These are phyloP conservation scores for Elsinoe batatas DNA, from an alignment of 2,329 filamentous ascomycete species.

Conservation along the genomic window DNA sequence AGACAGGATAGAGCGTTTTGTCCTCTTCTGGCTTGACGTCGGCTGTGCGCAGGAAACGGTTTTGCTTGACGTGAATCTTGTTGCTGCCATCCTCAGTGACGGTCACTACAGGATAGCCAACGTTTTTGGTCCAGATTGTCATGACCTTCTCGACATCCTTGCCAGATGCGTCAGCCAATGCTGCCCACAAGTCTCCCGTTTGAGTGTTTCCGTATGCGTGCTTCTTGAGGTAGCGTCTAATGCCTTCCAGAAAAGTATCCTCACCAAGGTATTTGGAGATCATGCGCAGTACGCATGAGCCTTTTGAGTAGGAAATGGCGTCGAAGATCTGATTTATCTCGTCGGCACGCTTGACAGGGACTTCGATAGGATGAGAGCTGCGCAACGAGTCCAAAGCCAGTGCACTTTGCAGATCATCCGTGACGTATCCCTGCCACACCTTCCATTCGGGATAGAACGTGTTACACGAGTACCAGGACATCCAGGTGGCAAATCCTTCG, in stretches of 20 bases:
- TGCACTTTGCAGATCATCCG: slow-evolving; percentile 81
- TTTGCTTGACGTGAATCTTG: slow-evolving; percentile 81
- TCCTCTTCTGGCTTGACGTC: slow-evolving; percentile 94
- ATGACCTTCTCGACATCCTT: slow-evolving; percentile 86
- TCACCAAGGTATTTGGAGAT: slow-evolving; percentile 92
- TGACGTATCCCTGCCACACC: slow-evolving; percentile 92
- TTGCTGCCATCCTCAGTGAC: slow-evolving; percentile 66
- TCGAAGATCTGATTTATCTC: slow-evolving; percentile 99
- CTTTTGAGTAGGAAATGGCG: slow-evolving; percentile 94
- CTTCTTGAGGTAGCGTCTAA: slow-evolving; percentile 84
- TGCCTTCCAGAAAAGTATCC: slow-evolving; percentile 83
- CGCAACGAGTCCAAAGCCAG: slow-evolving; percentile 80
- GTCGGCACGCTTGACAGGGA: slow-evolving; percentile 87
- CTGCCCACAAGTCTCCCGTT: slow-evolving; percentile 83
- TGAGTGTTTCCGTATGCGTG: slow-evolving; percentile 94
- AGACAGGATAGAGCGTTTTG: slow-evolving; percentile 75
- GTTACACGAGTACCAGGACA: slow-evolving; percentile 92
- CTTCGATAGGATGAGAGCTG: slow-evolving; percentile 93
- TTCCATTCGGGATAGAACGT: slow-evolving; percentile 97
- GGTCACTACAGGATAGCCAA: slow-evolving; percentile 83
- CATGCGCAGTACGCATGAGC: slow-evolving; percentile 92
- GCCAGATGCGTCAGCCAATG: slow-evolving; percentile 77
- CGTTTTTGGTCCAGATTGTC: slow-evolving; percentile 94
- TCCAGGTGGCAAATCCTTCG: slow-evolving; percentile 83
- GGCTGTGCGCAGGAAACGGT: slow-evolving; percentile 84